These are phyloP conservation scores for Haplographium delicatum DNA, from an alignment of 495 filamentous ascomycete species.

Conservation along the genomic window DNA sequence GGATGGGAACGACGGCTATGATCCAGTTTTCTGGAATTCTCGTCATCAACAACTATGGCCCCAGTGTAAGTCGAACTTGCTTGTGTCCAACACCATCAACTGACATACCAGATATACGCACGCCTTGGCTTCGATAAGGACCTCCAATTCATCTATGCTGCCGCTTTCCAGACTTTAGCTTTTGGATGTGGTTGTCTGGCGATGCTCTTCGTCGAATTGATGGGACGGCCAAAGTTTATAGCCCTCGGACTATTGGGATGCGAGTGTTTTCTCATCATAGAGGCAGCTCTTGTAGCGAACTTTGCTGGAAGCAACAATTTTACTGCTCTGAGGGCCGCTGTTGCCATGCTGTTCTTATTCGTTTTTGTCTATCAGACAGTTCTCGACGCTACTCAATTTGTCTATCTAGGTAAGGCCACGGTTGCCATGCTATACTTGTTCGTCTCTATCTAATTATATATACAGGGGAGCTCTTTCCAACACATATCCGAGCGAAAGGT, in stretches of 20 bases:
- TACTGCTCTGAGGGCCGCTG: conserved; percentile 45
- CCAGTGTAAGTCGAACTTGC: too few species aligned
- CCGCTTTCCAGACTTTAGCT: conserved; percentile 45
- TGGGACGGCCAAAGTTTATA: conserved; percentile 51
- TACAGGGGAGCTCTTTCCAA: conserved; percentile 61
- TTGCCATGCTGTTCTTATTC: conserved; percentile 55
- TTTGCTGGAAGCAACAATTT: conserved; percentile 33
- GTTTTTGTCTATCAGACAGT: too few species aligned
- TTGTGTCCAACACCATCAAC: too few species aligned
- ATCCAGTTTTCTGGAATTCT: conserved; percentile 48
- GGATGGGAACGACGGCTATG: conserved; percentile 48
- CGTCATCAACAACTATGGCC: conserved; percentile 50
- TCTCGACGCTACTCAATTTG: too few species aligned
- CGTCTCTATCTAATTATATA: conserved; percentile 49
- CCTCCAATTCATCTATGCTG: conserved; percentile 46
- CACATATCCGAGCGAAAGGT: conserved; percentile 60
- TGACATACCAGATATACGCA: conserved; percentile 42
- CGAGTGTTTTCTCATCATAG: conserved; percentile 48
- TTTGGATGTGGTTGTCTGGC: conserved; percentile 47
- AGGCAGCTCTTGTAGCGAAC: conserved; percentile 44
- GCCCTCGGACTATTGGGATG: too few species aligned
- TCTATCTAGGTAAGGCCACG: too few species aligned
- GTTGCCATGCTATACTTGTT: too few species aligned
- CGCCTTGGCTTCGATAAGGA: conserved; percentile 40
- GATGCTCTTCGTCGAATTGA: conserved; percentile 48